Conservation (phyloP, 768 basidiomycete genomes). For the Boletus subcaerulescens region DNA sequence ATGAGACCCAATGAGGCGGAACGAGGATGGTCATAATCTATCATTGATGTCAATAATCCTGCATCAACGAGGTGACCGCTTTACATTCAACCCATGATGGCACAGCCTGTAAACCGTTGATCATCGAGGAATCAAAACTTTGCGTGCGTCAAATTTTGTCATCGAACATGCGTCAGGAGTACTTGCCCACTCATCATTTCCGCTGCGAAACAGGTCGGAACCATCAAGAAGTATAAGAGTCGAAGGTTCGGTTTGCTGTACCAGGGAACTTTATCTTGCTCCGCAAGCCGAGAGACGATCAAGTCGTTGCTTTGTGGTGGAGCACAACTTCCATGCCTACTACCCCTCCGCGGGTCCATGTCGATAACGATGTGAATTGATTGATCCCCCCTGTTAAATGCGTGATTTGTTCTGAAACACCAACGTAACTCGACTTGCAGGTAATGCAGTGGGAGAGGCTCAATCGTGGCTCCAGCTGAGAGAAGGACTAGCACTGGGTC, state of each 20-base stretch:
- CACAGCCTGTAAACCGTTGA: slow-evolving; percentile 61
- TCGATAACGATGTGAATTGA: not conserved
- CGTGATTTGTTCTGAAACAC: too few relatives aligned
- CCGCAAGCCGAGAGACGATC: slow-evolving; percentile 19
- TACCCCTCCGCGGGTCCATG: slow-evolving; percentile 1
- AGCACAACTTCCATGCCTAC: not conserved
- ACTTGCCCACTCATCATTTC: slow-evolving; percentile 9
- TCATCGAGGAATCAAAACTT: slow-evolving; percentile 45
- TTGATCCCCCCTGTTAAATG: too few relatives aligned
- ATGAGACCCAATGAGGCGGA: slow-evolving; percentile 55
- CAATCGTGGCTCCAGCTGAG: too few relatives aligned
- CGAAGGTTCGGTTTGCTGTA: slow-evolving; percentile 60
- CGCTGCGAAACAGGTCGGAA: slow-evolving; percentile 35
- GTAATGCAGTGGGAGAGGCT: too few relatives aligned
- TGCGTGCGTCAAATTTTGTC: not conserved
- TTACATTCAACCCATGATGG: slow-evolving; percentile 53
- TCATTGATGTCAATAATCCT: not conserved
- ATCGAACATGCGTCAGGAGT: not conserved
- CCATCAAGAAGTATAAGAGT: slow-evolving; percentile 50
- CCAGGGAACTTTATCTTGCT: slow-evolving; percentile 50
- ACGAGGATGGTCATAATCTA: slow-evolving; percentile 53
- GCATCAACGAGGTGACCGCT: slow-evolving; percentile 5
- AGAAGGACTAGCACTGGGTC: too few relatives aligned
- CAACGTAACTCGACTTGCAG: too few relatives aligned
- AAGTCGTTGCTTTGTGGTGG: slow-evolving; percentile 6